Base-by-base conservation (phyloP, 768 basidiomycete genomes). In the Rhizopogon rudus region DNA sequence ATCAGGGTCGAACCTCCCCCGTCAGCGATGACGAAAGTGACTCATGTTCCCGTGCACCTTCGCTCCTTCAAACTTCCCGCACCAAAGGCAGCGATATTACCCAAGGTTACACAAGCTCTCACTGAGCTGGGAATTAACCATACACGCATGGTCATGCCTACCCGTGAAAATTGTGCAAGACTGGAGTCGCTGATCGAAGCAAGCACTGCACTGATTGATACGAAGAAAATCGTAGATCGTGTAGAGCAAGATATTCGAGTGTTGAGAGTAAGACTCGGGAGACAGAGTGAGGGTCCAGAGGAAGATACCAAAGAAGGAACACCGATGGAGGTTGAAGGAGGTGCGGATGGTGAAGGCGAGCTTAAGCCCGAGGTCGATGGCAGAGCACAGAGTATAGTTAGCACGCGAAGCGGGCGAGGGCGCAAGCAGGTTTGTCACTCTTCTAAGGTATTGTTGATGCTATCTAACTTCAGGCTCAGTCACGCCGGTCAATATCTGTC, bases 121-220 rank as follows among this genome's bases (percentile, higher is more conserved):
- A 67, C 77, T 6, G 94, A 98, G 70, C 77, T 95, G 10, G 86
- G 87, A 13, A 73, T 97, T 10, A 79, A 80, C 14, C 77, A 84
- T 53, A 80, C 79, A 14, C 83, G 88, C 10, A 79, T 99, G 49
- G 90, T 96, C 57, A 98, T 98, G 93, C 97, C 97, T 16, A 98
- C 97, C 2, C 79, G 84, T 40, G 84, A 86, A 25, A 97, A 93
- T 60, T 77, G 86, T 52, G 76, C 80, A 51, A 82, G 81, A 61
- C 75, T 94, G 17, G 93, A 97, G 58, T 74, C 77, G 13, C 70
- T 98, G 14, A 64, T 95, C 44, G 84, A 87, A 5, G 83, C 88
- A 3, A 82, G 91, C 1, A 79, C 79, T 4, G 76, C 81, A 12
- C 71, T 98, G 63, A 79, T 96, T n/a, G 92, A 98, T 63, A 87